Conservation (phyloP, 495 filamentous ascomycete genomes). For the Aspergillus coremiiformis region DNA sequence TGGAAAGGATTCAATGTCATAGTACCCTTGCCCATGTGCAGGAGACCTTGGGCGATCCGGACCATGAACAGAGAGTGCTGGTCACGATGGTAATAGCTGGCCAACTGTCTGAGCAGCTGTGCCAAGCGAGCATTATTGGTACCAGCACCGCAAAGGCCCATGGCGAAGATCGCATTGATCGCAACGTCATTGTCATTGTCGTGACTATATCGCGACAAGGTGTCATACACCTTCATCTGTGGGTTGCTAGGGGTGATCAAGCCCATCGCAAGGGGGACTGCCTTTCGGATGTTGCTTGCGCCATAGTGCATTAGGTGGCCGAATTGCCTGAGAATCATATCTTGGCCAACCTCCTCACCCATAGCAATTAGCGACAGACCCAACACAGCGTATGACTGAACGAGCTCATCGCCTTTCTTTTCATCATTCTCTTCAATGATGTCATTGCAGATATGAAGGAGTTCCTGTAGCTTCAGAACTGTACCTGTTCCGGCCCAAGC, state of each 20-base stretch:
- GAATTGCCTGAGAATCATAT: slow-evolving; percentile 97
- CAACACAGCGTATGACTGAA: slow-evolving; percentile 92
- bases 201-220: slow-evolving; percentile 94
- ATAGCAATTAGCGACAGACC: slow-evolving; percentile 92
- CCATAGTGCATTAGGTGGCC: slow-evolving; percentile 99
- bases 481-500: slow-evolving; percentile 97
- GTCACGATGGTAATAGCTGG: slow-evolving; percentile 96
- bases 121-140: slow-evolving; percentile 97
- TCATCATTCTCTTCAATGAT: slow-evolving; percentile 90
- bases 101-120: slow-evolving; percentile 87
- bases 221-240: slow-evolving; percentile 99
- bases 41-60: slow-evolving; percentile 89
- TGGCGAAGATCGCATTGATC: slow-evolving; percentile 97
- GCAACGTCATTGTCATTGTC: slow-evolving; percentile 99
- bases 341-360: slow-evolving; percentile 97
- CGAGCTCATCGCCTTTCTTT: slow-evolving; percentile 86
- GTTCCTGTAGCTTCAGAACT: slow-evolving; percentile 90
- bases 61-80: slow-evolving; percentile 98
- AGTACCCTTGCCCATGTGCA: slow-evolving; percentile 99
- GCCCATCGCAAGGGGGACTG: slow-evolving; percentile 96
- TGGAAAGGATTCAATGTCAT: slow-evolving; percentile 95
- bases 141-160: slow-evolving; percentile 93
- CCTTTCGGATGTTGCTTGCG: slow-evolving; percentile 90
- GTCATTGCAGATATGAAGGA: slow-evolving; percentile 95
- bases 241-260: slow-evolving; percentile 95